Evolutionary conservation across 106 monocot species (phyloP).

Genomic region (Vanilla planifolia): DNA sequence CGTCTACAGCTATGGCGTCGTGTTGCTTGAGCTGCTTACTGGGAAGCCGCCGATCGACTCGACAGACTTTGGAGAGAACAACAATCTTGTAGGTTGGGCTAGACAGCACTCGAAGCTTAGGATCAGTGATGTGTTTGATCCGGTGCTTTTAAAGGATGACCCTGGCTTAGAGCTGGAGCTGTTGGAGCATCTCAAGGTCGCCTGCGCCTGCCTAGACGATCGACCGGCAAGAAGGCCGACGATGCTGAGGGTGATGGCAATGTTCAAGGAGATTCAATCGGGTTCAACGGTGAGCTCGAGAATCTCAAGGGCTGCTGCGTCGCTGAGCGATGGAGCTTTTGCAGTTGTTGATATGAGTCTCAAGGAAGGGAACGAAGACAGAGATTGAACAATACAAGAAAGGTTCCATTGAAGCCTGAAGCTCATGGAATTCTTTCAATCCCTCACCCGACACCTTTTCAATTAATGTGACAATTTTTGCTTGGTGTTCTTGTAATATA

Average conservation of each 20-base stretch:
- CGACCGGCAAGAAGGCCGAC: constrained; percentile 57
- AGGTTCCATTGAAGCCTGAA: not conserved
- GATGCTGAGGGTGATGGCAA: constrained; percentile 79
- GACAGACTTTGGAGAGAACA: constrained; percentile 73
- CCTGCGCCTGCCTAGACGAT: constrained; percentile 70
- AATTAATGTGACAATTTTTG: not conserved
- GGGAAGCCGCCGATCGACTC: constrained; percentile 71
- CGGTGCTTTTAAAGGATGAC: constrained; percentile 45
- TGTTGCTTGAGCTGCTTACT: constrained; percentile 75
- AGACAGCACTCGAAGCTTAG: constrained; percentile 56
- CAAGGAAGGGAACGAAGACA: constrained; percentile 63
- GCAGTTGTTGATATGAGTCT: constrained; percentile 43
- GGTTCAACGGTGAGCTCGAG: constrained; percentile 30
- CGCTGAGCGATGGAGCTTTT: constrained; percentile 19
- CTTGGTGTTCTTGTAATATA: not conserved
- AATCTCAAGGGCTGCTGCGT: not conserved
- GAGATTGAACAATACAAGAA: constrained; percentile 15
- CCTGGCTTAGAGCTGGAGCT: constrained; percentile 52
- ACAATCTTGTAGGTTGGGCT: constrained; percentile 82
- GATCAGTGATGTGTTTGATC: constrained; percentile 58
- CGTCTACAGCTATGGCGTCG: constrained; percentile 90
- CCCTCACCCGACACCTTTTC: not conserved
- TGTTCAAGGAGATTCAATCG: constrained; percentile 82
- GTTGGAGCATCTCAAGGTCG: constrained; percentile 71
- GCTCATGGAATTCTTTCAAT: not conserved